Base-by-base conservation (phyloP, 176 grass and related monocot genomes). In the Aegilops tauschii region DNA sequence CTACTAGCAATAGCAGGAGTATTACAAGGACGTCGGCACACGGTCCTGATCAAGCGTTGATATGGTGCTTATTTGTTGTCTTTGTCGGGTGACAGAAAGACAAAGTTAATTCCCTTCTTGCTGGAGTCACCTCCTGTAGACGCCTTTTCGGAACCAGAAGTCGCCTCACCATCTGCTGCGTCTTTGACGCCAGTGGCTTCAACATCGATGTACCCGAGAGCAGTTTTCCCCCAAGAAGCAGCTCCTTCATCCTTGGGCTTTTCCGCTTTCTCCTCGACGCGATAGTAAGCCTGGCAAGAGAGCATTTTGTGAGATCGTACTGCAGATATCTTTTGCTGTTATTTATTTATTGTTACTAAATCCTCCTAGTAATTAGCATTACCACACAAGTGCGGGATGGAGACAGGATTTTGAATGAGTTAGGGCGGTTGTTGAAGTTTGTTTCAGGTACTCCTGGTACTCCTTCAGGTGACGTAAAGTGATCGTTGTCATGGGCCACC, bases 341-440 rank as follows among this genome's bases (percentile, higher is more conserved):
- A 23, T 74, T 80, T 65, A 78, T 4, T 68, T 7, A 66, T 34
- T 6, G 29, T 71, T 12, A 88, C 3, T 4, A 21, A 77, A 63
- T 65, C 44, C 56, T 81, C 44, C 27, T 61, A 77, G 61, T 54
- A 79, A 84, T 76, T 23, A 71, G 75, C 70, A 87, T 87, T 96
- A 98, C 97, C 97, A 91, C 97, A 93, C 97, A 98, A 44, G 94
- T 96, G 12, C 80, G 92, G 52, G 97, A 73, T 31, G 97, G 97
- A 37, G 94, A 98, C n/a, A 98, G 87, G 37, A 98, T 68, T 93
- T 87, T 91, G 85, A 98, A 98, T 16, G 97, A 98, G 87, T 98
- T 96, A 21, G 97, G 97, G 66, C 97, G 97, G 72, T 91, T 98
- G 83, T 98, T 94, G 50, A 98, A 98, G 80, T 98, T 98, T 44